Conservation (phyloP, 768 basidiomycete species). For the Rhizopogon rudus region DNA sequence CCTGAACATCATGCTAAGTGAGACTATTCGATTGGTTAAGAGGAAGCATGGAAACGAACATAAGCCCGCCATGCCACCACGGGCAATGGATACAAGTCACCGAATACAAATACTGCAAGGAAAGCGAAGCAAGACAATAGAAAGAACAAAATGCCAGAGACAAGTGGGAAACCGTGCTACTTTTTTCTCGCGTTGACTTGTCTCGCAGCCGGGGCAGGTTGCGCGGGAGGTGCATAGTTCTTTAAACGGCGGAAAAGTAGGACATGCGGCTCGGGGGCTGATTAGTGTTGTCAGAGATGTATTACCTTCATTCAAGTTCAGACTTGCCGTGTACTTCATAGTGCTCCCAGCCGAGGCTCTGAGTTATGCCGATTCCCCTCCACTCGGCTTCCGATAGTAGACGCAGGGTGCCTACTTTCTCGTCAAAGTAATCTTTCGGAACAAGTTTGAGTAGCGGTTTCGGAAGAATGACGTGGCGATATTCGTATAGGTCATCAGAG, state of each 20-base stretch:
- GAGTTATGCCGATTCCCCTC: conserved; percentile 94
- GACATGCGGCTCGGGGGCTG: conserved; percentile 91
- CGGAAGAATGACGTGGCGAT: conserved; percentile 95
- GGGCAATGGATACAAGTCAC: not conserved
- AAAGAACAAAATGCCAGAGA: conserved; percentile 15
- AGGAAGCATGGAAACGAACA: not conserved
- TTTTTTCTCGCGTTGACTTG: conserved; percentile 41
- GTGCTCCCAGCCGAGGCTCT: conserved; percentile 95
- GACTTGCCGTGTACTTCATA: conserved; percentile 90
- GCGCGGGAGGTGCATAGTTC: conserved; percentile 54
- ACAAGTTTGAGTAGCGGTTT: conserved; percentile 93
- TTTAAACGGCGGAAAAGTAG: conserved; percentile 85
- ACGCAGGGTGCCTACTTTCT: conserved; percentile 74
- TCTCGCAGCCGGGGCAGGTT: conserved; percentile 31
- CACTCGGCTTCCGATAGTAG: conserved; percentile 87
- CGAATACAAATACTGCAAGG: conserved; percentile 2
- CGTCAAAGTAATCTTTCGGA: conserved; percentile 79
- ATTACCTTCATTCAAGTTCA: not conserved
- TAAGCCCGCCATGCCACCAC: not conserved
- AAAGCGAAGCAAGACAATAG: conserved; percentile 13
- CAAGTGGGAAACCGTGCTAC: conserved; percentile 20
- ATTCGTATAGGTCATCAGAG: conserved; percentile 89
- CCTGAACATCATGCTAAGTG: not conserved
- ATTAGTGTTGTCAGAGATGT: conserved; percentile 8
- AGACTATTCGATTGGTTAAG: not conserved